These are phyloP conservation scores for Clavariopsis aquatica DNA, from an alignment of 495 filamentous ascomycete genomes.

Conservation along the genomic window DNA sequence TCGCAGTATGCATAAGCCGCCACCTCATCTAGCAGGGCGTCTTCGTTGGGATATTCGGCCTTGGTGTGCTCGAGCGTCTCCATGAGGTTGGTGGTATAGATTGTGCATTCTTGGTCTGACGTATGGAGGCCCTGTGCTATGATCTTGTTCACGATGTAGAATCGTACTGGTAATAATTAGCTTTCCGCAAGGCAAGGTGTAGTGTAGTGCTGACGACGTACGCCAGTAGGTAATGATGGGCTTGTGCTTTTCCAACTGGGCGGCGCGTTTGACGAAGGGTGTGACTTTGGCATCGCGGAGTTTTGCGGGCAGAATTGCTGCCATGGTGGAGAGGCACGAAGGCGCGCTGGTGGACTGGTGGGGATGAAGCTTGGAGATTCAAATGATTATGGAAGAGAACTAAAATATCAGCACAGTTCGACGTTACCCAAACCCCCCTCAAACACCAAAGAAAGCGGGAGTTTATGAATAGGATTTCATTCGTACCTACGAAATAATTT, in stretches of 20 bases:
- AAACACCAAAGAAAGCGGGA: no score
- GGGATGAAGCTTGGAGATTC: no score
- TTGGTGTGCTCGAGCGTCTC: conserved; percentile 92
- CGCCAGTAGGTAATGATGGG: conserved; percentile 94
- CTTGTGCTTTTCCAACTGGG: conserved; percentile 79
- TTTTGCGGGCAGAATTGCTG: conserved; percentile 68
- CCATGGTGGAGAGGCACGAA: conserved; percentile 54
- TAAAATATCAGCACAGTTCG: no score
- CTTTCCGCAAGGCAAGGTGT: neutral
- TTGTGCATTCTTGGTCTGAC: conserved; percentile 68
- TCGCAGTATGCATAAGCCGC: conserved; percentile 89
- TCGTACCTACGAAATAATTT: no score
- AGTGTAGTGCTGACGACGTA: conserved; percentile 48
- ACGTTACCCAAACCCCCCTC: no score
- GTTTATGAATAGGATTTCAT: no score
- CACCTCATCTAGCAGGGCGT: conserved; percentile 76
- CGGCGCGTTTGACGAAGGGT: conserved; percentile 75
- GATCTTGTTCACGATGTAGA: conserved; percentile 90
- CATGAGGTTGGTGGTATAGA: conserved; percentile 81
- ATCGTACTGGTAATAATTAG: conserved; percentile 65
- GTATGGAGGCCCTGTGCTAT: conserved; percentile 76
- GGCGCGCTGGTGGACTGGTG: neutral
- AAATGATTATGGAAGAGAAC: no score
- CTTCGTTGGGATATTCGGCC: conserved; percentile 58
- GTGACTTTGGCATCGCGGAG: conserved; percentile 76